Conservation (phyloP, 164 flowering plant species). For the Santalum album region DNA sequence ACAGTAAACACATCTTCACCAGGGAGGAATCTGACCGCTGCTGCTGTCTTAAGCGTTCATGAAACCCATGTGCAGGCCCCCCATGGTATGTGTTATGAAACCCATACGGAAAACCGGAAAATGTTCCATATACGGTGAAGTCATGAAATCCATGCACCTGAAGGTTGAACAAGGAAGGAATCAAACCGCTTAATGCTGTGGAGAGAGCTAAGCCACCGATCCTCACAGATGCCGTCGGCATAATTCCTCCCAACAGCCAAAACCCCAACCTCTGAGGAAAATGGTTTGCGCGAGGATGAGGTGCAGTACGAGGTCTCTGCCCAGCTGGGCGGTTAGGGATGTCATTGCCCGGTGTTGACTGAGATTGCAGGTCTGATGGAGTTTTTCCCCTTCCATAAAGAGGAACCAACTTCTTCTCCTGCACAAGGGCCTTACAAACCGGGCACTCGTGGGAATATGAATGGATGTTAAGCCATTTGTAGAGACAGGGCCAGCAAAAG, state of each 20-base stretch:
- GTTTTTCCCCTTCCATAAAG: slow-evolving; percentile 23
- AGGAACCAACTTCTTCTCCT: slow-evolving; percentile 24
- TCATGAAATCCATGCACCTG: slow-evolving; percentile 22
- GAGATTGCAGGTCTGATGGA: slow-evolving; percentile 13
- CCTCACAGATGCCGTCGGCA: slow-evolving; percentile 17
- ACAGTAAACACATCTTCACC: slow-evolving; percentile 12
- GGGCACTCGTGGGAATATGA: slow-evolving; percentile 1
- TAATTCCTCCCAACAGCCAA: slow-evolving; percentile 11
- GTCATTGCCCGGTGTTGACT: slow-evolving; percentile 2
- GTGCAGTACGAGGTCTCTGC: slow-evolving; percentile 24
- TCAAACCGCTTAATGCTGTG: slow-evolving; percentile 14
- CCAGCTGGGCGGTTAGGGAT: slow-evolving; percentile 27
- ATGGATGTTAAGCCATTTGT: neutral
- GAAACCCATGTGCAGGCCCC: slow-evolving; percentile 22
- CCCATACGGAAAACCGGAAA: slow-evolving; percentile 17
- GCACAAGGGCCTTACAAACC: slow-evolving; percentile 9
- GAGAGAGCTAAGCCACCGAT: slow-evolving; percentile 16
- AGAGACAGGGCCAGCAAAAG: slow-evolving; percentile 2
- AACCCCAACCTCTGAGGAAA: slow-evolving; percentile 11
- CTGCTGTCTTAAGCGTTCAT: slow-evolving; percentile 10
- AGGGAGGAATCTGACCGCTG: slow-evolving; percentile 8
- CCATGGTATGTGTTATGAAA: slow-evolving; percentile 20
- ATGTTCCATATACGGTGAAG: slow-evolving; percentile 19
- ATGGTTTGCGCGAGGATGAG: slow-evolving; percentile 11
- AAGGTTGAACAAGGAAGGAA: slow-evolving; percentile 19